A percentile compares a stretch with the other conserved stretches of the same genome.
Evolutionary conservation across 306 rosid genomes (phyloP).

Genomic region (Hippophae gyantsensis): DNA sequence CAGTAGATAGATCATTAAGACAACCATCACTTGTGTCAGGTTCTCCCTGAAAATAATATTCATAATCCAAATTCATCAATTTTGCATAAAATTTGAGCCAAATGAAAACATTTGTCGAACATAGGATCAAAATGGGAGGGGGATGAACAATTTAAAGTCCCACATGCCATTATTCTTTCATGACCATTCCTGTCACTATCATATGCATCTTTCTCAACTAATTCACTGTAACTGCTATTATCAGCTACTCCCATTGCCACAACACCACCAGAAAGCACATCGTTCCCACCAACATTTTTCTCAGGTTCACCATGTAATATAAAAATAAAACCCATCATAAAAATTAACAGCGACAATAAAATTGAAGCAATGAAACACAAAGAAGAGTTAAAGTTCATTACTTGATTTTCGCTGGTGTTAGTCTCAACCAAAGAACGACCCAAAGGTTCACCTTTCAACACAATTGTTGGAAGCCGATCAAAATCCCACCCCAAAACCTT

Average conservation of each 20-base stretch:
- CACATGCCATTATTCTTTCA: conserved; percentile 4
- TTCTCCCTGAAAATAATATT: too few relatives aligned
- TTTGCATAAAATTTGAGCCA: too few relatives aligned
- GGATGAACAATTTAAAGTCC: not conserved
- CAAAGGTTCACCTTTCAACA: conserved; percentile 40
- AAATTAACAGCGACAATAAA: not conserved
- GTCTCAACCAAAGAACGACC: conserved; percentile 23
- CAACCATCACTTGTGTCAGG: too few relatives aligned
- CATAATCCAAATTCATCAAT: too few relatives aligned
- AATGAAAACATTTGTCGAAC: too few relatives aligned
- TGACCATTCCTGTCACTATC: conserved; percentile 9
- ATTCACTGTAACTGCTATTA: not conserved
- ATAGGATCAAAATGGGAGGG: too few relatives aligned
- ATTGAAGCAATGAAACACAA: not conserved
- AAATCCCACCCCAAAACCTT: conserved; percentile 62
- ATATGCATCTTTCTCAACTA: conserved; percentile 7
- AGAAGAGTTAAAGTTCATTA: not conserved
- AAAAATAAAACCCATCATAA: not conserved
- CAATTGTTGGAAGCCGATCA: conserved; percentile 38
- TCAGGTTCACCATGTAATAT: conserved; percentile 2
- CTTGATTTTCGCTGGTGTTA: conserved; percentile 19
- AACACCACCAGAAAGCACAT: not conserved
- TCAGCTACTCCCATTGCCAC: conserved; percentile 3
- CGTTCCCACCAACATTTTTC: not conserved
- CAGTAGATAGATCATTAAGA: too few relatives aligned